These are phyloP conservation scores for Beauveria bassiana DNA, from an alignment of 2,329 filamentous ascomycete species.

Conservation along the genomic window DNA sequence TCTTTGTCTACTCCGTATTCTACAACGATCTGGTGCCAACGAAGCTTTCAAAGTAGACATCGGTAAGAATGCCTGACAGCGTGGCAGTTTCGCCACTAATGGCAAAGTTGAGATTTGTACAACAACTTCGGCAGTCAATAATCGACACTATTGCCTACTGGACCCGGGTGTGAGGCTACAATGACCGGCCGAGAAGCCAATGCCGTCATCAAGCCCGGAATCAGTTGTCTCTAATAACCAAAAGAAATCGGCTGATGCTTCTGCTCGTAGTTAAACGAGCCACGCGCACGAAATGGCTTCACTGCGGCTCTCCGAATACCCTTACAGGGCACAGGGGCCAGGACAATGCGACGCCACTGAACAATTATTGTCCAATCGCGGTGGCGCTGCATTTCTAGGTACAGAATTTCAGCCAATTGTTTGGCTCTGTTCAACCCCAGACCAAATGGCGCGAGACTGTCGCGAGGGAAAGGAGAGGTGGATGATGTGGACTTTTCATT, in stretches of 20 bases:
- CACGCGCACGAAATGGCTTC: neutral
- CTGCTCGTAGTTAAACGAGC: neutral
- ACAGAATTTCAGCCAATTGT: constrained; percentile 4
- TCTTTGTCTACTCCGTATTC: neutral
- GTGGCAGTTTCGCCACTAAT: constrained; percentile 7
- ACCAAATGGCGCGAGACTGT: neutral
- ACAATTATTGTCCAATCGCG: constrained; percentile 2
- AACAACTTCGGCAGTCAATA: neutral
- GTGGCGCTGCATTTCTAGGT: neutral
- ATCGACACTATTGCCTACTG: neutral
- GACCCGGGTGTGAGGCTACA: constrained; percentile 2
- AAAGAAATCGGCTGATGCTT: neutral
- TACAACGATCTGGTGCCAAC: neutral
- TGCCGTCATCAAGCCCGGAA: neutral
- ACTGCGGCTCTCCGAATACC: neutral
- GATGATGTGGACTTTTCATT: constrained; percentile 1
- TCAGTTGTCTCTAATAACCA: neutral
- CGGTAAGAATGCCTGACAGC: constrained; percentile 1
- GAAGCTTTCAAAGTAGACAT: neutral
- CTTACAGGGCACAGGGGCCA: constrained; percentile 3
- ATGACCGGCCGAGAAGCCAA: neutral
- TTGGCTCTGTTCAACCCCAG: neutral
- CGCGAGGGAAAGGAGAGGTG: neutral
- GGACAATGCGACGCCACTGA: neutral
- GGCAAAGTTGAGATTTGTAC: neutral